phyloP scores from a whole-genome alignment of 176 grass and related monocot genomes.

The Puya raimondii region DNA sequence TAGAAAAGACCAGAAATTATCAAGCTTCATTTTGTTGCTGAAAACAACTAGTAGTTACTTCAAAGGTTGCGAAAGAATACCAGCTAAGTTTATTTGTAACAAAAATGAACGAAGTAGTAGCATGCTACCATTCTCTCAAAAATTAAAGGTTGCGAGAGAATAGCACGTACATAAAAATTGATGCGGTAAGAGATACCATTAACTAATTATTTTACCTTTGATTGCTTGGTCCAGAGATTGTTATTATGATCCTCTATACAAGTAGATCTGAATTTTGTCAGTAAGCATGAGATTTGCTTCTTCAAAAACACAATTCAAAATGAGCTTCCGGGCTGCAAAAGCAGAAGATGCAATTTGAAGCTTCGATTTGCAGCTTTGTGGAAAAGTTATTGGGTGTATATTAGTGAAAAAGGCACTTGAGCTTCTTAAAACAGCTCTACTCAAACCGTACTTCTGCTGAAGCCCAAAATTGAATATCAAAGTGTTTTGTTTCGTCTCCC shows the following conservation, averaged over 20 bases:
- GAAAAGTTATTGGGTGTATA: no score
- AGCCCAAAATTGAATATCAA: background rate
- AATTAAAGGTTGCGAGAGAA: no score
- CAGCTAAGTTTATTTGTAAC: background rate
- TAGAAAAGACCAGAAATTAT: background rate
- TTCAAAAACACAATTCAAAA: background rate
- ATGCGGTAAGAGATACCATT: background rate
- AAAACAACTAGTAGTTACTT: background rate
- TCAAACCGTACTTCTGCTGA: background rate
- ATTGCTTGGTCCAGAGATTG: background rate
- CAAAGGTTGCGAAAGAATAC: background rate
- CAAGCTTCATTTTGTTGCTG: background rate
- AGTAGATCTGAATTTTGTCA: background rate
- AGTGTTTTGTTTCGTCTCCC: slow-evolving; percentile 7
- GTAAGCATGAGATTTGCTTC: background rate
- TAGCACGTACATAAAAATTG: no score
- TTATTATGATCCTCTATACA: background rate
- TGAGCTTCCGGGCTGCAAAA: background rate
- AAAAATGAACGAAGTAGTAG: no score
- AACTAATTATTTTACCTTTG: background rate
- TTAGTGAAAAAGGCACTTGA: background rate
- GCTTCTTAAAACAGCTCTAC: background rate
- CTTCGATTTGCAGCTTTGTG: no score
- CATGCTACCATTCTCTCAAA: no score
- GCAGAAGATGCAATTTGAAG: no score